These are phyloP conservation scores for Psilocybe mexicana DNA, from an alignment of 1,284 basidiomycete genomes.

Conservation along the genomic window DNA sequence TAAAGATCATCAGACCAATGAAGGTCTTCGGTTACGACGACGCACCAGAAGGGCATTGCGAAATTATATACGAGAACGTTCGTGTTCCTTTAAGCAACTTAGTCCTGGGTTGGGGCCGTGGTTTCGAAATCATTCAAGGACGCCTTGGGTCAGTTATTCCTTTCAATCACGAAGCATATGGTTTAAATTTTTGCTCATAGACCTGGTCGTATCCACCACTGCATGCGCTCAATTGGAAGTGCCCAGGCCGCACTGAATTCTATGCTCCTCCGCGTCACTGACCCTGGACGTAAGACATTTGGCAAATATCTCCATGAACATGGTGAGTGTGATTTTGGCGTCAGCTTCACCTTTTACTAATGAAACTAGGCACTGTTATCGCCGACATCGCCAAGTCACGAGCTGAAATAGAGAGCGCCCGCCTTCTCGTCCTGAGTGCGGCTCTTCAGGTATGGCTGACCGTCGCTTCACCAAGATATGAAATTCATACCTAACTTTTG, in stretches of 20 bases:
- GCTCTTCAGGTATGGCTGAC: constrained; percentile 68
- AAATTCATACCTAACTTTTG: neutral
- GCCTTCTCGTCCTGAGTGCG: constrained; percentile 89
- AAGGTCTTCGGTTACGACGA: constrained; percentile 93
- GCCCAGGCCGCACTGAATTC: constrained; percentile 87
- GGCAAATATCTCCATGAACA: constrained; percentile 92
- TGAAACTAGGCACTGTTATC: constrained; percentile 75
- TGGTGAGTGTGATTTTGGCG: constrained; percentile 48
- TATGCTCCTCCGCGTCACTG: constrained; percentile 91
- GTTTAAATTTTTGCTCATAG: constrained; percentile 34
- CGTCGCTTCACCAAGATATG: neutral
- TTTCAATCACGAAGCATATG: no score
- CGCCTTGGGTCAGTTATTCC: constrained; percentile 74
- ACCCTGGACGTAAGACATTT: constrained; percentile 89
- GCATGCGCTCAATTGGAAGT: constrained; percentile 94
- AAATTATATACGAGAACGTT: constrained; percentile 93
- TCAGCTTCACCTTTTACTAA: neutral
- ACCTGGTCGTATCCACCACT: constrained; percentile 96
- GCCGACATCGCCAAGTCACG: constrained; percentile 90
- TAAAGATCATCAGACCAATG: constrained; percentile 91
- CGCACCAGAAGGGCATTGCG: constrained; percentile 94
- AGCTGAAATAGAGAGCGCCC: constrained; percentile 88
- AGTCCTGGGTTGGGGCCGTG: constrained; percentile 90
- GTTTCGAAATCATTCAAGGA: constrained; percentile 98
- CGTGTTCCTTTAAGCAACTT: constrained; percentile 84